Evolutionary conservation across 768 basidiomycete species (phyloP), one percentile per base, ranked within the genome.

Genomic region (Lentinus brumalis): DNA sequence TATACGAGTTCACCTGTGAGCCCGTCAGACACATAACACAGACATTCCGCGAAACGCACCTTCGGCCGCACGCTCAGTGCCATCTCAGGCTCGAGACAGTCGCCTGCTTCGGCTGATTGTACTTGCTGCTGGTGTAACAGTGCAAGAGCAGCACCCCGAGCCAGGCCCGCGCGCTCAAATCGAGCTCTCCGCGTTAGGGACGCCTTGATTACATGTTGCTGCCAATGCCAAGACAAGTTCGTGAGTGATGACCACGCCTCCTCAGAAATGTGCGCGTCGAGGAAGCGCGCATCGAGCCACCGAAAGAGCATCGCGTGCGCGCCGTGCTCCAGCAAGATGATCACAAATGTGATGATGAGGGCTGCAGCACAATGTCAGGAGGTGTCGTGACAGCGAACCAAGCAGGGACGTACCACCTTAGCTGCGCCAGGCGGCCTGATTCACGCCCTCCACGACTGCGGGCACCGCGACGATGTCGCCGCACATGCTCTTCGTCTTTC

Each of bases 301-400:
- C 89, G 89, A 51, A 96, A 83, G 15, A 99, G 83, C 79, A 89
- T 92, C 0, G 86, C 77, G 70, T 96, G 86, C 3, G 95, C 90
- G 8, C 88, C 95, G 11, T 89, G 81, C 67, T 98, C 96, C 67
- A 88, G 89, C 0, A 86, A 85, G 75, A 98, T 96, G 68, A 98
- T 99, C 38, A 96, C 96, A 73, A 92, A 98, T 9, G 94, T 94
- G 63, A 98, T 94, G 1, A 96, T 95, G 40, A 98, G 7, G 94
- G 94, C 96, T 98, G 68, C 44, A 18, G 35, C 40, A 55, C 39
- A 31, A 53, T 8, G 21, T 71, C 30, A 70, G 69, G 61, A 40
- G 29, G 9, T 39, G 53, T 52, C 51, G 15, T 35, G 44, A 26
- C 42, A 41, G 47, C 53, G 31, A 42, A 35, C 52, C 18, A 12